phyloP scores from a whole-genome alignment of 2,329 filamentous ascomycete genomes.

The Ophioceras dolichostomum region DNA sequence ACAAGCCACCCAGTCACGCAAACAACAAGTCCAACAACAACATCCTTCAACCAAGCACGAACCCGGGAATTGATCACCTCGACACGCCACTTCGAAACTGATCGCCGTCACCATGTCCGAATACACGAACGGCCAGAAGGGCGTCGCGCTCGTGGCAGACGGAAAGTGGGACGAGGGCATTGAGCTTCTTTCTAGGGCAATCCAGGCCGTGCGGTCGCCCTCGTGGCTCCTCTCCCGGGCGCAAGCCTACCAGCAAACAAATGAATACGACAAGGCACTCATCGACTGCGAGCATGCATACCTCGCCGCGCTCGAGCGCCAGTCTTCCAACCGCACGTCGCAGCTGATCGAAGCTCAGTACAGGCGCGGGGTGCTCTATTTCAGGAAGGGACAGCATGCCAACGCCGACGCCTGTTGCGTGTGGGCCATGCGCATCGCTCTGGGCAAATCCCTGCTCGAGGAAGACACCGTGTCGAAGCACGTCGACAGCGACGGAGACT shows the following conservation, averaged over 20 bases:
- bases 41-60: background rate
- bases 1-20: background rate
- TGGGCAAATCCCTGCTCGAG: slow-evolving; percentile 21
- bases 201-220: slow-evolving; percentile 55
- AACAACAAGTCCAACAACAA: background rate
- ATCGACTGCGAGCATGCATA: slow-evolving; percentile 58
- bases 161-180: slow-evolving; percentile 59
- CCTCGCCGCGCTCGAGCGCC: slow-evolving; percentile 50
- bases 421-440: slow-evolving; percentile 33
- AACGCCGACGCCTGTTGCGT: slow-evolving; percentile 63
- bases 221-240: slow-evolving; percentile 74
- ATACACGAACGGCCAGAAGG: slow-evolving; percentile 38
- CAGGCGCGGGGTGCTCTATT: slow-evolving; percentile 63
- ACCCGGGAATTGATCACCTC: too few species aligned
- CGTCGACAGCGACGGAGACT: slow-evolving; percentile 33
- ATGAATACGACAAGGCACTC: slow-evolving; percentile 51
- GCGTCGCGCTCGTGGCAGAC: slow-evolving; percentile 51
- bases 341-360: slow-evolving; percentile 73
- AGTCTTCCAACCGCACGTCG: slow-evolving; percentile 43
- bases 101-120: slow-evolving; percentile 31
- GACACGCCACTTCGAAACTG: too few species aligned
- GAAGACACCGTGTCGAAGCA: slow-evolving; percentile 22
- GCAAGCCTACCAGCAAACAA: slow-evolving; percentile 59
- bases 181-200: slow-evolving; percentile 51
- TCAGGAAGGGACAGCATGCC: slow-evolving; percentile 56